These are phyloP conservation scores for Tulasnella sp. DNA, from an alignment of 768 basidiomycete genomes.

Conservation along the genomic window DNA sequence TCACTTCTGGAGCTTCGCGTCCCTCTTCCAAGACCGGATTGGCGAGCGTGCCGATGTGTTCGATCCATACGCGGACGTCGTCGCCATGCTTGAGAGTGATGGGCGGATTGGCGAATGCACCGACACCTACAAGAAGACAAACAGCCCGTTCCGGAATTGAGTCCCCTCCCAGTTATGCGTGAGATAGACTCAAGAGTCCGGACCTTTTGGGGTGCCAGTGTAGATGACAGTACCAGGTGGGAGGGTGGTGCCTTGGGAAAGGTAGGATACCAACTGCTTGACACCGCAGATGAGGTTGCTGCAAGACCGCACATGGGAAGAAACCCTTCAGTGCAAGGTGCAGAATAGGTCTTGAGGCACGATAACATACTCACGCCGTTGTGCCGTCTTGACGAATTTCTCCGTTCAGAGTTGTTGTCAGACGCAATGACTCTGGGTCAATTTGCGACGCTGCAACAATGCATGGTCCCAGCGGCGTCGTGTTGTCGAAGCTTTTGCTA, in stretches of 20 bases:
- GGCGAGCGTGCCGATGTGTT: slow-evolving; percentile 67
- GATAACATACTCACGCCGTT: slow-evolving; percentile 45
- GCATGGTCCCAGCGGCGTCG: slow-evolving; percentile 66
- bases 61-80: slow-evolving; percentile 53
- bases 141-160: too few relatives aligned
- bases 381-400: slow-evolving; percentile 59
- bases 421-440: slow-evolving; percentile 51
- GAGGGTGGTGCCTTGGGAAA: slow-evolving; percentile 77
- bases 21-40: slow-evolving; percentile 67
- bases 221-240: slow-evolving; percentile 72
- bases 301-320: neutral
- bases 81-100: slow-evolving; percentile 66
- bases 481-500: slow-evolving; percentile 73
- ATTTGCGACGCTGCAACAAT: slow-evolving; percentile 56
- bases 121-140: slow-evolving; percentile 78
- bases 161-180: too few relatives aligned
- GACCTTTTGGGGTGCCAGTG: slow-evolving; percentile 34
- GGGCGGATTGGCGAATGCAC: slow-evolving; percentile 61
- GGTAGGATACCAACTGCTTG: slow-evolving; percentile 62
- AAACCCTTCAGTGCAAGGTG: neutral
- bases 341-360: neutral
- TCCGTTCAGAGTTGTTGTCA: slow-evolving; percentile 59
- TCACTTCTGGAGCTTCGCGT: neutral
- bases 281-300: slow-evolving; percentile 78
- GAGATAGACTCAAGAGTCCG: too few relatives aligned